Evolutionary conservation across 306 rosid genomes (phyloP).

Genomic region (Arachis stenosperma): DNA sequence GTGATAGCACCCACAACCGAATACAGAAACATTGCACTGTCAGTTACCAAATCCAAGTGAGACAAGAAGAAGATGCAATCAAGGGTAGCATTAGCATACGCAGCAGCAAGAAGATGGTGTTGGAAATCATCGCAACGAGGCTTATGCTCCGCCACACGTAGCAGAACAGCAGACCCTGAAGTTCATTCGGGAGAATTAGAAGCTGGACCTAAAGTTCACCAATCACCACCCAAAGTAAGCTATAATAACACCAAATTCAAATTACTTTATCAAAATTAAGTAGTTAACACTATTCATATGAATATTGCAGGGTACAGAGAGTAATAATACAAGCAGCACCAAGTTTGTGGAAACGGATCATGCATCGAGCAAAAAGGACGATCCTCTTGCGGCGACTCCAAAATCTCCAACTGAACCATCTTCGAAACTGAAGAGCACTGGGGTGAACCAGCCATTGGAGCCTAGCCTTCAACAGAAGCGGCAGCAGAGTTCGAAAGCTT

Average conservation of each 20-base stretch:
- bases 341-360: conserved; percentile 31
- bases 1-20: background rate
- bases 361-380: background rate
- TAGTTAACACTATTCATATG: background rate
- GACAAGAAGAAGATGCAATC: conserved; percentile 48
- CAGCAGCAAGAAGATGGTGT: conserved; percentile 29
- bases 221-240: conserved; percentile 48
- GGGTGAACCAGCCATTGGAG: conserved; percentile 50
- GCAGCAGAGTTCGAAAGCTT: background rate
- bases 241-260: background rate
- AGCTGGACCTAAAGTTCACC: conserved; percentile 45
- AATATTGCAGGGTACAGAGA: conserved; percentile 44
- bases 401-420: conserved; percentile 51
- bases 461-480: conserved; percentile 61
- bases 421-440: conserved; percentile 52
- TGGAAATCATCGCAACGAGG: conserved; percentile 31
- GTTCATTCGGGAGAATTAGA: conserved; percentile 61
- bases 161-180: conserved; percentile 62
- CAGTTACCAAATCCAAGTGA: background rate
- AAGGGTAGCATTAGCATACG: conserved; percentile 26
- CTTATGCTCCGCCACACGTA: conserved; percentile 43
- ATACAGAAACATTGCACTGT: background rate
- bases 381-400: conserved; percentile 32
- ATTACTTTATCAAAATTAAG: too few relatives aligned
- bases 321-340: conserved; percentile 1